Conservation (phyloP, 2,329 filamentous ascomycete genomes). For the Arthroderma sp. region DNA sequence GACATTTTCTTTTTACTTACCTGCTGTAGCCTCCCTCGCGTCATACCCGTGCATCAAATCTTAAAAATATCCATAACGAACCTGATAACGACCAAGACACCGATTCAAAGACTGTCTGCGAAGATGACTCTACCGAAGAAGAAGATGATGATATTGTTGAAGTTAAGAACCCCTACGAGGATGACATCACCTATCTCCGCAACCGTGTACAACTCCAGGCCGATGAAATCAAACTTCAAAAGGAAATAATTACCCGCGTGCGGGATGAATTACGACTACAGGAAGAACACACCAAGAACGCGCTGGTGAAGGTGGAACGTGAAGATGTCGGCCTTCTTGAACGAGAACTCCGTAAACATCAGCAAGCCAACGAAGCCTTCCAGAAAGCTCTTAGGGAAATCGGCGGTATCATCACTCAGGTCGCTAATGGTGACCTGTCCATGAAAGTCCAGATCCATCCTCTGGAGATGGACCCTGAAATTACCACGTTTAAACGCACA, state of each 20-base stretch:
- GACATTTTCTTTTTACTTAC: no score
- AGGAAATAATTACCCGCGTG: slow-evolving; percentile 72
- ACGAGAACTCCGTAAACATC: slow-evolving; percentile 88
- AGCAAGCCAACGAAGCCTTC: slow-evolving; percentile 96
- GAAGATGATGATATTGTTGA: slow-evolving; percentile 34
- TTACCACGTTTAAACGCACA: slow-evolving; percentile 92
- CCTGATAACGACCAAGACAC: slow-evolving; percentile 17
- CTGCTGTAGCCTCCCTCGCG: slow-evolving; percentile 28
- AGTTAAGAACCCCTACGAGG: slow-evolving; percentile 54
- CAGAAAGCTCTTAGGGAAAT: slow-evolving; percentile 95
- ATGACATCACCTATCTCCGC: slow-evolving; percentile 72
- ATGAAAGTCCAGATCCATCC: slow-evolving; percentile 95
- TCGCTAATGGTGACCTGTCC: slow-evolving; percentile 86
- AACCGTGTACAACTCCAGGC: slow-evolving; percentile 91
- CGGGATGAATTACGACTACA: slow-evolving; percentile 77
- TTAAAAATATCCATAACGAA: slow-evolving; percentile 23
- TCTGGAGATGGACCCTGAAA: slow-evolving; percentile 95
- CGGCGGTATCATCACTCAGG: slow-evolving; percentile 91
- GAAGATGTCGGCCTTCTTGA: slow-evolving; percentile 82
- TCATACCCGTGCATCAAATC: slow-evolving; percentile 28
- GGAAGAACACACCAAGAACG: slow-evolving; percentile 70
- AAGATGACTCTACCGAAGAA: slow-evolving; percentile 25
- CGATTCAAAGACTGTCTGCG: background rate
- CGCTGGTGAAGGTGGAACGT: slow-evolving; percentile 69
- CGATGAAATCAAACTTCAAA: slow-evolving; percentile 77